phyloP scores from a whole-genome alignment of 176 grass and related monocot species.

The Poa pratensis region DNA sequence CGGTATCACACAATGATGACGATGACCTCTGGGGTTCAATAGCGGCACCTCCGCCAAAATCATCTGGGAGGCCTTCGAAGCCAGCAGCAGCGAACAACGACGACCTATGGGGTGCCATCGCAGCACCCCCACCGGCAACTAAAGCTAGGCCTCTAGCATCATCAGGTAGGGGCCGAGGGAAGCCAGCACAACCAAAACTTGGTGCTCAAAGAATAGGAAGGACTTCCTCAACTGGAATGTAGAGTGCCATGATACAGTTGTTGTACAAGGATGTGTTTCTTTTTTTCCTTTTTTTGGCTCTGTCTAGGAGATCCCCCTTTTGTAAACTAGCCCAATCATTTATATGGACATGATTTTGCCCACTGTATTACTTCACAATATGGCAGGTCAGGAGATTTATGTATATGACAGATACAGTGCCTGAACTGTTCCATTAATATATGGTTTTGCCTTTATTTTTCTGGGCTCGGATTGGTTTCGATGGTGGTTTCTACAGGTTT shows the following conservation, averaged over 20 bases:
- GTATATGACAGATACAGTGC: conserved; percentile 38
- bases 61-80: conserved; percentile 59
- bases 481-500: background rate
- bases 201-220: conserved; percentile 92
- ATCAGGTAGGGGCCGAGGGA: conserved; percentile 83
- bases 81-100: conserved; percentile 45
- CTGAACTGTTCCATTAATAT: conserved; percentile 41
- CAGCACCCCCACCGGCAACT: conserved; percentile 81
- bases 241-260: conserved; percentile 37
- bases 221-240: conserved; percentile 65
- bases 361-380: conserved; percentile 41
- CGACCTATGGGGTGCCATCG: conserved; percentile 91
- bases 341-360: conserved; percentile 56
- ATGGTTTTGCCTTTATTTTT: conserved; percentile 11
- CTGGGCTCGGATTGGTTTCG: background rate
- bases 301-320: conserved; percentile 49
- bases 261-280: conserved; percentile 53
- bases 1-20: conserved; percentile 45
- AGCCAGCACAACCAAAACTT: conserved; percentile 69
- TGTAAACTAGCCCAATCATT: conserved; percentile 64
- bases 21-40: conserved; percentile 96
- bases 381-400: conserved; percentile 38
- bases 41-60: conserved; percentile 76
- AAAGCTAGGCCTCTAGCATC: conserved; percentile 85
- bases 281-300: background rate